These are phyloP conservation scores for Pyronema domesticum DNA, from an alignment of 495 filamentous ascomycete genomes.

Conservation along the genomic window DNA sequence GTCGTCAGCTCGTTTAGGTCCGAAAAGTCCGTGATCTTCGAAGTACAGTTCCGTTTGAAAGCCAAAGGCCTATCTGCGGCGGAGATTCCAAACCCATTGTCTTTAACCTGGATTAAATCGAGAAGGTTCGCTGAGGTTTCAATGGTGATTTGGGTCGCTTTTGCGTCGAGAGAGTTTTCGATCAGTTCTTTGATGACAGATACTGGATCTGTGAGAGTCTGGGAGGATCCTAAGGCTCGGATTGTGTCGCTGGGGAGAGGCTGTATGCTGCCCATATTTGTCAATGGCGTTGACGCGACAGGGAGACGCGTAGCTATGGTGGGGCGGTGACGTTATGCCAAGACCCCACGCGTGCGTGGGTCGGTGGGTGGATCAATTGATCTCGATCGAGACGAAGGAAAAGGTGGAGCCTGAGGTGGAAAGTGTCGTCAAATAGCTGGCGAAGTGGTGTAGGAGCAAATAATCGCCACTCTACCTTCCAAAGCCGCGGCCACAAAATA, in stretches of 20 bases:
- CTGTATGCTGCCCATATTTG: slow-evolving; percentile 32
- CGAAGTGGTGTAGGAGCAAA: too few relatives aligned
- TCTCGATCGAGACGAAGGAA: too few relatives aligned
- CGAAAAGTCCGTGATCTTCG: slow-evolving; percentile 58
- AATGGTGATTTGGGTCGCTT: slow-evolving; percentile 52
- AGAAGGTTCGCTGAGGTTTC: slow-evolving; percentile 59
- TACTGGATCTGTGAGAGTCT: slow-evolving; percentile 52
- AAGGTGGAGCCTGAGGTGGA: too few relatives aligned
- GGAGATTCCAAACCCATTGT: slow-evolving; percentile 74
- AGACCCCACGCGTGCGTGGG: too few relatives aligned
- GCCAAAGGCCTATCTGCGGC: slow-evolving; percentile 49
- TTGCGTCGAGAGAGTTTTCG: slow-evolving; percentile 80
- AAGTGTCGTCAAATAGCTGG: too few relatives aligned
- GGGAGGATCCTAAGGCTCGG: slow-evolving; percentile 51
- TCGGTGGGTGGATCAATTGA: too few relatives aligned
- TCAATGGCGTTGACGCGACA: too few relatives aligned
- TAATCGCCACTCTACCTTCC: too few relatives aligned
- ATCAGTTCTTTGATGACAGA: slow-evolving; percentile 78
- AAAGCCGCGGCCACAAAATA: too few relatives aligned
- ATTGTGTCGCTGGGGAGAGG: slow-evolving; percentile 48
- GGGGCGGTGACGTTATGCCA: too few relatives aligned
- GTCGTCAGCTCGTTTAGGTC: slow-evolving; percentile 52
- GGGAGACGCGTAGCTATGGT: too few relatives aligned
- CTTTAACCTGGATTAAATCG: slow-evolving; percentile 71
- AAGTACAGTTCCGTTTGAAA: slow-evolving; percentile 58